A percentile compares a stretch with the other conserved stretches of the same genome.
These are phyloP conservation scores for Anethum foeniculum DNA, from an alignment of 140 eudicot species.

Conservation along the genomic window DNA sequence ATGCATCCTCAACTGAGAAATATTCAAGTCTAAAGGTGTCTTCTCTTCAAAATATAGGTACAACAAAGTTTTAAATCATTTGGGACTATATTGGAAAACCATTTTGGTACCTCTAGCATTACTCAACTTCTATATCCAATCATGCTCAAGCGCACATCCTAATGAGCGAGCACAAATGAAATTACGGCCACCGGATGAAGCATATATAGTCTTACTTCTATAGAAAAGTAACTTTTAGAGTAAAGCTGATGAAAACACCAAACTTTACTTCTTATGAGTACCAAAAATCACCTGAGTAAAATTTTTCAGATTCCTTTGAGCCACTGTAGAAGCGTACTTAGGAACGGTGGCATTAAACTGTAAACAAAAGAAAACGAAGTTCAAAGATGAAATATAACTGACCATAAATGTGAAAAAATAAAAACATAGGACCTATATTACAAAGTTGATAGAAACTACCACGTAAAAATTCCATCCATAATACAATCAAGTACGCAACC, in stretches of 20 bases:
- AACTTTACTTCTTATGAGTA: not conserved
- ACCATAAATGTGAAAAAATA: not conserved
- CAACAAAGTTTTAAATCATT: not conserved
- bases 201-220: not conserved
- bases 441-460: not conserved
- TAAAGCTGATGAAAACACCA: slow-evolving; percentile 3
- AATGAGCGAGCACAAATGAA: not conserved
- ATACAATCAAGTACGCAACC: not conserved
- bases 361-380: slow-evolving; percentile 10
- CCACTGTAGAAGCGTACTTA: slow-evolving; percentile 87
- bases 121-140: not conserved
- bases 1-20: not conserved
- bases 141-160: not conserved
- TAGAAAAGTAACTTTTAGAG: not conserved
- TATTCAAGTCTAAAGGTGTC: not conserved
- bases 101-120: not conserved
- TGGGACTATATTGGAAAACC: not conserved
- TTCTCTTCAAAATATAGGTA: not conserved
- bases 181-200: not conserved
- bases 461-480: not conserved
- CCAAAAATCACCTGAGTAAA: slow-evolving; percentile 58
- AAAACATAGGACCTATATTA: not conserved
- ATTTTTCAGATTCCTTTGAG: slow-evolving; percentile 85
- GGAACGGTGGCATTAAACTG: slow-evolving; percentile 79
- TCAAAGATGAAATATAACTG: not conserved